Evolutionary conservation across 805 yeast genomes (phyloP).

Genomic region (Jamesozyma gamospora): DNA sequence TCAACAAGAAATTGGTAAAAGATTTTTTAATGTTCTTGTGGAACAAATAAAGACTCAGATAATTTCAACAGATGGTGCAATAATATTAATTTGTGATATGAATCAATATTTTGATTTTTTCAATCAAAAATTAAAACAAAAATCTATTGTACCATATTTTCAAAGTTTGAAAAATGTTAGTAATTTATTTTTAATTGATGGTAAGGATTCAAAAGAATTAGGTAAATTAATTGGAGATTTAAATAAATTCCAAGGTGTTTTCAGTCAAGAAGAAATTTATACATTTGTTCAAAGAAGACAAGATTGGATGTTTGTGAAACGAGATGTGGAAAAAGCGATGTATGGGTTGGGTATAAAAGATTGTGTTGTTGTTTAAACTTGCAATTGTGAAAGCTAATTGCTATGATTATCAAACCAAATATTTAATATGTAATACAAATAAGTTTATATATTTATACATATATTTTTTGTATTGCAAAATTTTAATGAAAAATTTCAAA

Average conservation of each 20-base stretch:
- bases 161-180: conserved; percentile 78
- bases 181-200: conserved; percentile 63
- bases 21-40: conserved; percentile 68
- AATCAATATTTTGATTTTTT: conserved; percentile 72
- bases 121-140: conserved; percentile 45
- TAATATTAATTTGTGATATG: conserved; percentile 69
- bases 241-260: conserved; percentile 77
- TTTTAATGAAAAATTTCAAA: too few species aligned
- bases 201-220: conserved; percentile 62
- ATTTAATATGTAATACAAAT: too few species aligned
- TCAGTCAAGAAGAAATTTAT: conserved; percentile 88
- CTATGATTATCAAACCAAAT: too few species aligned
- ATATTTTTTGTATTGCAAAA: too few species aligned
- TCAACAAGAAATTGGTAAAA: conserved; percentile 85
- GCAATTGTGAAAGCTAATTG: too few species aligned
- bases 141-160: conserved; percentile 64
- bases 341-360: conserved; percentile 81
- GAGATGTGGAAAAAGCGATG: conserved; percentile 87
- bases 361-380: conserved; percentile 53
- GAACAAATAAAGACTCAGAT: conserved; percentile 66
- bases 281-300: conserved; percentile 80
- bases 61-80: conserved; percentile 74
- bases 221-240: conserved; percentile 78
- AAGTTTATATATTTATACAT: too few species aligned
- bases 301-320: conserved; percentile 73